Conservation (phyloP, 192 early-diverging fungal genomes). For the Dispira simplex region DNA sequence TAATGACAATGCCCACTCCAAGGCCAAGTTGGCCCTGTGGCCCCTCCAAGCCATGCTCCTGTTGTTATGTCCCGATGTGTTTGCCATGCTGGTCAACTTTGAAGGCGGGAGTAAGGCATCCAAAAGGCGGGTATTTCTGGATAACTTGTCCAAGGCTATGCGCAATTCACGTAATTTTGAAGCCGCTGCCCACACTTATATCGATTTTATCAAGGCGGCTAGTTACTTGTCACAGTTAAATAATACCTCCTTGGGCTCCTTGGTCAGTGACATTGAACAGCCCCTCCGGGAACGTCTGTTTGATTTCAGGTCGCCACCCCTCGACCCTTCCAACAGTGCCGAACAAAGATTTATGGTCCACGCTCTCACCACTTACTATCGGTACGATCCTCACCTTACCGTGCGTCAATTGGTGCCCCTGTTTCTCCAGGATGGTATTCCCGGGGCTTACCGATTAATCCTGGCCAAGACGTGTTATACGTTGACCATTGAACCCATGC, state of each 20-base stretch:
- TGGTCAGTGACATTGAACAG: slow-evolving; percentile 53
- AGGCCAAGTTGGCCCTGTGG: slow-evolving; percentile 61
- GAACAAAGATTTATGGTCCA: slow-evolving; percentile 66
- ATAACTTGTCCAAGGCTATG: slow-evolving; percentile 32
- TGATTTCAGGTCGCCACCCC: slow-evolving; percentile 30
- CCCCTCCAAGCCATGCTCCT: slow-evolving; percentile 78
- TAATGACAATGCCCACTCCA: slow-evolving; percentile 39
- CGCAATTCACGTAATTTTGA: slow-evolving; percentile 39
- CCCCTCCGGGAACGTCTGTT: slow-evolving; percentile 41
- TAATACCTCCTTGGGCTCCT: slow-evolving; percentile 36
- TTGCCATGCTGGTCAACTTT: slow-evolving; percentile 6
- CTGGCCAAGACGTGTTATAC: slow-evolving; percentile 60
- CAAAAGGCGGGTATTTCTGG: slow-evolving; percentile 27
- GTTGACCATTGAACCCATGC: slow-evolving; percentile 40
- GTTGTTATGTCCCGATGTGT: slow-evolving; percentile 64
- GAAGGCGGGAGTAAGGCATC: slow-evolving; percentile 15
- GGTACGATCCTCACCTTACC: slow-evolving; percentile 57
- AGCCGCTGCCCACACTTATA: slow-evolving; percentile 49
- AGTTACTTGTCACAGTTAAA: slow-evolving; percentile 49
- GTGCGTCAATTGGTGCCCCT: slow-evolving; percentile 55
- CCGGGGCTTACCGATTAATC: slow-evolving; percentile 63
- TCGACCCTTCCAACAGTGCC: slow-evolving; percentile 37
- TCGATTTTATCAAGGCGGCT: slow-evolving; percentile 58
- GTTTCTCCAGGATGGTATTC: slow-evolving; percentile 47
- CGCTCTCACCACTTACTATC: slow-evolving; percentile 60